Evolutionary conservation across 225 moss, liverwort and hornwort genomes (phyloP), one percentile per base, ranked within the genome.

Genomic region (Climacium dendroides): DNA sequence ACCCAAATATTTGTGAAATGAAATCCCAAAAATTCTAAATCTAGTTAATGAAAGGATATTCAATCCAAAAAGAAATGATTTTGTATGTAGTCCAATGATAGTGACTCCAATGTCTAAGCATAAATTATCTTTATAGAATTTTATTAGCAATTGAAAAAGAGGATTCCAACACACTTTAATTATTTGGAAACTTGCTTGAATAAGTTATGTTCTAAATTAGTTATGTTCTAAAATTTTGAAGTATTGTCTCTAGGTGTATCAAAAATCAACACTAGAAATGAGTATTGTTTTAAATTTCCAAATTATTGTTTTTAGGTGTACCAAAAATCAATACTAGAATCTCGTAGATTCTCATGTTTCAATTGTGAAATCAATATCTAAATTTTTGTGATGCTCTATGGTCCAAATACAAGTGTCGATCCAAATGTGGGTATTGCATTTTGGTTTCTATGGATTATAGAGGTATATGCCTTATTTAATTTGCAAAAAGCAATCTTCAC

Each of bases 181-280:
- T 74, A 74, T 48, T 73, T 73, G 19, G 10, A 30, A 4, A 73
- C 6, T n/a, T 0, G 0, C 12, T 32, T 74, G 32, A 48, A 30
- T 11, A 32, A 32, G 4, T 6, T 32, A 11, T 19, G 17, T 30
- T 47, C 0, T 2, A 2, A 2, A 29, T 47, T n/a, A n/a, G n/a
- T n/a, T n/a, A n/a, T n/a, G n/a, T n/a, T n/a, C n/a, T n/a, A n/a
- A n/a, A n/a, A n/a, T 73, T 19, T 73, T 4, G n/a, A n/a, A 17
- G 15, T 25, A 71, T 43, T 26, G 5, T 39, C 2, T 37, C 2
- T 2, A 62, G 15, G 30, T 62, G 15, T 32, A 62, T 16, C 28
- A 30, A 30, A 15, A 32, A 8, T 1, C 59, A 26, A 55, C 3
- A 1, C 22, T 55, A 55, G n/a, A n/a, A n/a, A n/a, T n/a, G 22